These are phyloP conservation scores for Vaccinium corymbosum DNA, from an alignment of 148 eudicot species.

Conservation along the genomic window DNA sequence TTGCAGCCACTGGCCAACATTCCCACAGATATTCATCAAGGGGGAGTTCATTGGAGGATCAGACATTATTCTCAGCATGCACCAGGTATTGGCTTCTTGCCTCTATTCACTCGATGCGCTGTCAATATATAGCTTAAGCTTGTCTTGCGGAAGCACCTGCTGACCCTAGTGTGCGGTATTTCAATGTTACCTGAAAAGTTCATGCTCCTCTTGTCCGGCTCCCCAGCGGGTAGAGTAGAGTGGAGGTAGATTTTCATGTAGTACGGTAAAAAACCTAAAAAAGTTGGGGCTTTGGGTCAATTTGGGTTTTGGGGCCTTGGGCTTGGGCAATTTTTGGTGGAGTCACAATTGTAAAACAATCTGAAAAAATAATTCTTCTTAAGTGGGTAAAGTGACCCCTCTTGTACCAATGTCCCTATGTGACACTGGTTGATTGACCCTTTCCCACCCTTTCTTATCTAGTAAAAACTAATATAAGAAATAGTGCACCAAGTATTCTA, in stretches of 20 bases:
- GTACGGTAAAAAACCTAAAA: neutral
- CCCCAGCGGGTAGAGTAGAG: neutral
- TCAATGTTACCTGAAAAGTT: neutral
- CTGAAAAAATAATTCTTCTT: neutral
- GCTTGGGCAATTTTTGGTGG: neutral
- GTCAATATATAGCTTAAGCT: neutral
- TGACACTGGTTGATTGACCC: neutral
- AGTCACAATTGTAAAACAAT: neutral
- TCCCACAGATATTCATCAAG: slow-evolving; percentile 3
- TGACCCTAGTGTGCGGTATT: neutral
- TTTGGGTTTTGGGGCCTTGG: neutral
- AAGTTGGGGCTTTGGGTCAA: neutral
- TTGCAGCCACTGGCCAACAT: slow-evolving; percentile 8
- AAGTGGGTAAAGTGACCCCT: neutral
- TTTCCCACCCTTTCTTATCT: neutral
- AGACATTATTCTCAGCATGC: slow-evolving; percentile 10
- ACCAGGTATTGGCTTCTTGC: slow-evolving; percentile 1
- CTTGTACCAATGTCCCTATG: neutral
- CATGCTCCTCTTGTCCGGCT: neutral
- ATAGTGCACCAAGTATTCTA: neutral
- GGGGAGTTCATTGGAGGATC: slow-evolving; percentile 12
- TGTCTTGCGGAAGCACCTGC: neutral
- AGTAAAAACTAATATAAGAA: neutral
- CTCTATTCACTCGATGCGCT: neutral
- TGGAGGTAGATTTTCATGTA: neutral